Evolutionary conservation across 2,329 filamentous ascomycete species (phyloP).

Genomic region (Balansia obtecta): DNA sequence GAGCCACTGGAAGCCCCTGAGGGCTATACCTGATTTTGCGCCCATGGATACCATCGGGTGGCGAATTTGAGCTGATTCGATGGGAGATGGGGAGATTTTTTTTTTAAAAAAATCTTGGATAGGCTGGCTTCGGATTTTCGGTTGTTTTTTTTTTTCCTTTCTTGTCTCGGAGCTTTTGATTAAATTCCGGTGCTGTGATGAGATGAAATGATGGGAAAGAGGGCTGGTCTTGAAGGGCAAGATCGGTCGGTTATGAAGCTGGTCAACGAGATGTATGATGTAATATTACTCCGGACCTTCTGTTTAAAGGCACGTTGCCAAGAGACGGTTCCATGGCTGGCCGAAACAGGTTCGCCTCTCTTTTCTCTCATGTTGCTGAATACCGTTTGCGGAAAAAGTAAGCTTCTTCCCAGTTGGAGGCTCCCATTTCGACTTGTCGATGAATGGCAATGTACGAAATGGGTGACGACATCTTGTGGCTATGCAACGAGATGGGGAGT

Average conservation of each 20-base stretch:
- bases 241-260: background rate
- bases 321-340: background rate
- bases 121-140: background rate
- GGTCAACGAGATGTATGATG: background rate
- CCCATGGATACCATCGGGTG: slow-evolving; percentile 13
- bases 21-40: slow-evolving; percentile 30
- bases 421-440: background rate
- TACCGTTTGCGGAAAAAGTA: no score
- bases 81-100: background rate
- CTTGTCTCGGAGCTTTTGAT: background rate
- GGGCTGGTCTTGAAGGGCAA: no score
- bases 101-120: background rate
- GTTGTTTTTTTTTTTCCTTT: background rate
- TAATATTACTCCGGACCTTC: background rate
- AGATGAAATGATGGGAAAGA: no score
- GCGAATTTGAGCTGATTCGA: background rate
- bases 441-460: background rate
- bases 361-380: no score
- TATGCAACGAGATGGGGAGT: background rate
- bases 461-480: slow-evolving; percentile 4
- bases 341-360: no score
- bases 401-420: background rate
- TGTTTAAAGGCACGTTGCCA: background rate
- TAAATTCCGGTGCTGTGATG: background rate
- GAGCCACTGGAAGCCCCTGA: slow-evolving; percentile 58